phyloP scores from a whole-genome alignment of 805 yeast genomes.

The Candida hungchunana region DNA sequence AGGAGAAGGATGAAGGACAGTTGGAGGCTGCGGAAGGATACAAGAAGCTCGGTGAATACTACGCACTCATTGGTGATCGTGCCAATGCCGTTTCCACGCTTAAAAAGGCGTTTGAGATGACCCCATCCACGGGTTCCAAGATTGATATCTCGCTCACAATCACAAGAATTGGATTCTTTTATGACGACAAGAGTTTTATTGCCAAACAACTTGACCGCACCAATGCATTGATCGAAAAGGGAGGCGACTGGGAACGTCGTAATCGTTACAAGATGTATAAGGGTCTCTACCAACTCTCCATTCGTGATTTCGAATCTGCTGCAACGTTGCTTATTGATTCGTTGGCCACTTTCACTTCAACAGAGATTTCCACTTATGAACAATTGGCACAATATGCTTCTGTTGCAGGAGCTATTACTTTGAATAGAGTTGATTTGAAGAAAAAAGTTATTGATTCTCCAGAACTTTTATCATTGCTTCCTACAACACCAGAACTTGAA shows the following conservation, averaged over 20 bases:
- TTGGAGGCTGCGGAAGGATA: constrained; percentile 73
- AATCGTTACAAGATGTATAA: constrained; percentile 88
- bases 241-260: constrained; percentile 99
- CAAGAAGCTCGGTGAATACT: constrained; percentile 81
- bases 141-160: constrained; percentile 83
- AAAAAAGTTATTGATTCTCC: constrained; percentile 87
- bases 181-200: constrained; percentile 67
- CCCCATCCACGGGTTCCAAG: constrained; percentile 85
- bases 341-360: constrained; percentile 90
- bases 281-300: constrained; percentile 80
- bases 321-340: constrained; percentile 83
- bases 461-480: constrained; percentile 76
- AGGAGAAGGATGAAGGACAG: constrained; percentile 75
- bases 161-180: constrained; percentile 86
- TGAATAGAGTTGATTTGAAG: constrained; percentile 82
- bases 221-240: constrained; percentile 78
- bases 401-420: constrained; percentile 78
- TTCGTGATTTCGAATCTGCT: constrained; percentile 83
- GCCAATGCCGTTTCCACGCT: constrained; percentile 62
- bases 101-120: constrained; percentile 67
- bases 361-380: constrained; percentile 85
- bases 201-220: constrained; percentile 71
- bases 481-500: constrained; percentile 65
- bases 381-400: constrained; percentile 86
- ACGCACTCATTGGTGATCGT: constrained; percentile 79